Conservation (phyloP, 1,139 yeast species). For the Yarrowia galli region DNA sequence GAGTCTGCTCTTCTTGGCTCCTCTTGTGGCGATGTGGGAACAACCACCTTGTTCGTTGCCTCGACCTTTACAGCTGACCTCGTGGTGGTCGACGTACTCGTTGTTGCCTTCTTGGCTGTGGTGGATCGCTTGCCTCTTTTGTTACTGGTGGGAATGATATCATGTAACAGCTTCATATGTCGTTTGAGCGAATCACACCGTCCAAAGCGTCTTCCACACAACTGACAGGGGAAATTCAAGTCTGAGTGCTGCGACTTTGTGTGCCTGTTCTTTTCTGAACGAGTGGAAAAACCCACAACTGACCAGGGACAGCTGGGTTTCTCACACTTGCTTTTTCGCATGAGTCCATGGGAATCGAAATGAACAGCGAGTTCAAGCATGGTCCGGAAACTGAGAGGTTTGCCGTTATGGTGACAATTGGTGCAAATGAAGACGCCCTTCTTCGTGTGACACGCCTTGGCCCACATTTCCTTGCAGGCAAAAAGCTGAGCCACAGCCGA, state of each 20-base stretch:
- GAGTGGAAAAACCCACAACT: conserved; percentile 9
- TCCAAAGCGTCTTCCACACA: conserved; percentile 8
- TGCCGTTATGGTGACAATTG: conserved; percentile 9
- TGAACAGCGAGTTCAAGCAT: conserved; percentile 22
- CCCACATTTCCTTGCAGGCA: conserved; percentile 11
- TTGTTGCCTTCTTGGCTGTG: too few species aligned
- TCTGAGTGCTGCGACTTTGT: conserved; percentile 12
- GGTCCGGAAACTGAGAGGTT: conserved; percentile 5
- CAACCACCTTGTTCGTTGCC: too few species aligned
- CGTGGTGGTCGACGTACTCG: too few species aligned
- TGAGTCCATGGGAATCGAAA: conserved; percentile 15
- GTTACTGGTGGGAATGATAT: not conserved
- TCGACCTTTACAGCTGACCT: too few species aligned
- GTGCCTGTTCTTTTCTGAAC: conserved; percentile 29
- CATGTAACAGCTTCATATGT: conserved; percentile 25
- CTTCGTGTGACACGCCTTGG: conserved; percentile 10
- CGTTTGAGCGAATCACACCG: conserved; percentile 28
- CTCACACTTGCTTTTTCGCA: conserved; percentile 22
- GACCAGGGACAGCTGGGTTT: conserved; percentile 13
- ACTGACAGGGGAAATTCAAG: conserved; percentile 9
- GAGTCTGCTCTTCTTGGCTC: too few species aligned
- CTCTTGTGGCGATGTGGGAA: too few species aligned
- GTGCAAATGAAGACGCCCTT: conserved; percentile 33
- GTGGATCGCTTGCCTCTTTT: not conserved
- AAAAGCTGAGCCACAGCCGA: conserved; percentile 6